phyloP scores from a whole-genome alignment of 2,329 filamentous ascomycete species.

The Colletotrichum tanaceti region DNA sequence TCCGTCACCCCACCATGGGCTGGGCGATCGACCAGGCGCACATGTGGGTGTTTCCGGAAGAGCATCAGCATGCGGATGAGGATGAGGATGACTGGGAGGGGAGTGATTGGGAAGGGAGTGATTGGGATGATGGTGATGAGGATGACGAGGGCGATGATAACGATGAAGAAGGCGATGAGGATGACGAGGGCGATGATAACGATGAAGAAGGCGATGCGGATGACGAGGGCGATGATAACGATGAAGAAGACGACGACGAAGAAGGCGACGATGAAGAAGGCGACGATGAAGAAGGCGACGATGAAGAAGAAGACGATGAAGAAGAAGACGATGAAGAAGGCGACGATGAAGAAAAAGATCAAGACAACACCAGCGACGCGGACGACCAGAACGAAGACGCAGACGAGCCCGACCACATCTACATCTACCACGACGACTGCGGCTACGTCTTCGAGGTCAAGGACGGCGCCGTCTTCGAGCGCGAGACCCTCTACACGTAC shows the following conservation, averaged over 20 bases:
- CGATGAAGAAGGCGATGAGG: too few species aligned
- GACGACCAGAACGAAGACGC: not conserved
- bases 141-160: too few species aligned
- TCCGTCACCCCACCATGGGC: not conserved
- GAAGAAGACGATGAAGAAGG: too few species aligned
- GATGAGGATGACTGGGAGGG: too few species aligned
- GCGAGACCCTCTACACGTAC: not conserved
- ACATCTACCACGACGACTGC: not conserved
- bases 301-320: not conserved
- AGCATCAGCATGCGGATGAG: not conserved
- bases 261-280: not conserved
- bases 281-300: not conserved
- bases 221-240: too few species aligned
- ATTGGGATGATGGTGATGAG: not conserved
- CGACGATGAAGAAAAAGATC: rapidly evolving
- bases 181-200: not conserved
- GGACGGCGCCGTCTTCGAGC: not conserved
- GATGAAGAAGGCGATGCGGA: not conserved
- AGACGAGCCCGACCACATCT: not conserved
- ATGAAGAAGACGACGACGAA: not conserved
- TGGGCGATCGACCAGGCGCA: not conserved
- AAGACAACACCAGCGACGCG: not conserved
- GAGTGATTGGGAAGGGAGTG: too few species aligned
- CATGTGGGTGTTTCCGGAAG: not conserved
- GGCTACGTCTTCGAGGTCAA: not conserved